Evolutionary conservation across 306 rosid genomes (phyloP), one percentile per base, ranked within the genome.

Genomic region (Lotus japonicus): DNA sequence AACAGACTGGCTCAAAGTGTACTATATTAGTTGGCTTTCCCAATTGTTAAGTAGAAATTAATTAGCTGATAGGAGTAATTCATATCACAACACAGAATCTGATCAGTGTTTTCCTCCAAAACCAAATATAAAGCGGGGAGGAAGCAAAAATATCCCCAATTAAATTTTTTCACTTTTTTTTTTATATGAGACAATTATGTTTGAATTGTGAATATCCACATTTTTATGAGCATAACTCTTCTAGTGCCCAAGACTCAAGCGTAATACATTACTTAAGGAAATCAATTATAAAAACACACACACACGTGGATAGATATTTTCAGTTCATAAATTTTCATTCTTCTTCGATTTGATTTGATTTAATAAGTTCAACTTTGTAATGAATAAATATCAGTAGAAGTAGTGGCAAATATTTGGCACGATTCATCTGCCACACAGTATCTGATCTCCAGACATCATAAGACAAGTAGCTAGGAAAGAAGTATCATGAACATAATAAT

Each of bases 1-100:
- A 55, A 67, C 71, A 66, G 76, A 23, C 50, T 77, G 72, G 67
- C 64, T 49, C 16, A 55, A 54, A 63, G 9, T 62, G 26, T 19
- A 26, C 44, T 43, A 36, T 48, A 49, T 59, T 38, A 64, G 43
- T 67, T 58, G 74, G 11, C 60, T n/a, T 38, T 48, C 11, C 26
- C 5, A 38, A 23, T 64, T 45, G 11, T 33, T 64, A 74, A 17
- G 14, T 55, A 44, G 9, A 44, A 58, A 43, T 16, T 44, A 39
- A 51, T 19, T 49, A 41, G 64, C 41, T 70, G 0, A 23, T 39
- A n/a, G n/a, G n/a, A n/a, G n/a, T n/a, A 48, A 48, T 48, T 48
- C 14, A n/a, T 48, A 56, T 56, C 15, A n/a, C 43, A n/a, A 6
- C 45, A 33, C 7, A 58, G 23, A 58, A 58, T 31, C 36, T 31